A percentile compares a stretch with the other conserved stretches of the same genome.
Evolutionary conservation across 805 yeast species (phyloP).

Genomic region (Candida anglica): DNA sequence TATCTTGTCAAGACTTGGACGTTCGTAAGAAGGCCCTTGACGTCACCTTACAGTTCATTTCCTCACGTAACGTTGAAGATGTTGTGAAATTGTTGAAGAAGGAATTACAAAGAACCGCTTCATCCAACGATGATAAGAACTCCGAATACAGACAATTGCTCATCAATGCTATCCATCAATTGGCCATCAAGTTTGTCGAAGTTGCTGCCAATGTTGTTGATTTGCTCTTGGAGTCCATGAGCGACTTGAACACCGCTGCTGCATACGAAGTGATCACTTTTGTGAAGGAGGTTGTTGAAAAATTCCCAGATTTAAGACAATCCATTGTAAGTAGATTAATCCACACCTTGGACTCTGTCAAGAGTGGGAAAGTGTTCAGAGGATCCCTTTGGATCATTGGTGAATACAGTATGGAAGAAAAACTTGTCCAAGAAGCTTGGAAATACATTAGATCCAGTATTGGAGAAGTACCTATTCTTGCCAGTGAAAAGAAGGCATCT

Average conservation of each 20-base stretch:
- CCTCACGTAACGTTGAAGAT: slow-evolving; percentile 89
- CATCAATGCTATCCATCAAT: slow-evolving; percentile 81
- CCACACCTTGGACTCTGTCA: slow-evolving; percentile 57
- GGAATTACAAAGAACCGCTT: slow-evolving; percentile 75
- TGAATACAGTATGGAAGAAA: slow-evolving; percentile 74
- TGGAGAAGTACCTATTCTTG: slow-evolving; percentile 88
- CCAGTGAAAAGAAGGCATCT: slow-evolving; percentile 53
- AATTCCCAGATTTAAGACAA: slow-evolving; percentile 74
- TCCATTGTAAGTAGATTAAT: slow-evolving; percentile 63
- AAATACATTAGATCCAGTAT: slow-evolving; percentile 73
- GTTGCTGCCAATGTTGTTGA: slow-evolving; percentile 91
- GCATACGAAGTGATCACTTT: slow-evolving; percentile 90
- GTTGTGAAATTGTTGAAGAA: slow-evolving; percentile 88
- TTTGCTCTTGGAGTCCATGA: slow-evolving; percentile 77
- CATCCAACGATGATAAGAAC: slow-evolving; percentile 71
- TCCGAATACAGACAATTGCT: slow-evolving; percentile 85
- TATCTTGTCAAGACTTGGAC: slow-evolving; percentile 85
- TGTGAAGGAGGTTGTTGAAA: slow-evolving; percentile 90
- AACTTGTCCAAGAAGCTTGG: slow-evolving; percentile 81
- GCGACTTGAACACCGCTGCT: slow-evolving; percentile 78
- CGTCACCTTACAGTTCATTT: slow-evolving; percentile 74
- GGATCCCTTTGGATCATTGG: slow-evolving; percentile 96
- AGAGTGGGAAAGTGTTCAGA: slow-evolving; percentile 86
- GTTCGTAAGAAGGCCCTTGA: slow-evolving; percentile 86
- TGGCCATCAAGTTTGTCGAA: slow-evolving; percentile 84